Percentiles rank a stretch among this genome's conserved stretches.
Evolutionary conservation across 2,329 filamentous ascomycete genomes (phyloP).

Genomic region (Aspergillus cejpii): DNA sequence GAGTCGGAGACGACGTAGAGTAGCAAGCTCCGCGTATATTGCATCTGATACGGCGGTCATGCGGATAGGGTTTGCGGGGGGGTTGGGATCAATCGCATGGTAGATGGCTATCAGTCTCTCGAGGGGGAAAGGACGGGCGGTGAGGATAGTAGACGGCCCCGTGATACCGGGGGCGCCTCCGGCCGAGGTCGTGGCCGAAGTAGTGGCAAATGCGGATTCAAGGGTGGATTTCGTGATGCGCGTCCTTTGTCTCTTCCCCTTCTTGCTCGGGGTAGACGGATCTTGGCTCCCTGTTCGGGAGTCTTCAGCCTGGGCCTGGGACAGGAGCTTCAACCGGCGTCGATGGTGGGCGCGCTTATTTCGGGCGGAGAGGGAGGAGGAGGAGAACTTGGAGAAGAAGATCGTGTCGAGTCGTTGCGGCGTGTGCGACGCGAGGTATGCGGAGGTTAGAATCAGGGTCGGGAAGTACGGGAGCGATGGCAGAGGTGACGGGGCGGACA

Average conservation of each 20-base stretch:
- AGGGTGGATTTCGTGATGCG: conserved; percentile 39
- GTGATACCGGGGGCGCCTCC: conserved; percentile 27
- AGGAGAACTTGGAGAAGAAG: conserved; percentile 46
- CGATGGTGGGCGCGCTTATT: conserved; percentile 42
- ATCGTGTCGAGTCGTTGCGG: conserved; percentile 44
- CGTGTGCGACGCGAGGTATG: conserved; percentile 45
- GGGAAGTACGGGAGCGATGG: conserved; percentile 42
- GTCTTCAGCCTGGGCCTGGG: conserved; percentile 35
- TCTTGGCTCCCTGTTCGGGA: conserved; percentile 23
- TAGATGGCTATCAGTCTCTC: conserved; percentile 45
- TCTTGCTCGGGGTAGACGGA: conserved; percentile 28
- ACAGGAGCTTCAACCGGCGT: conserved; percentile 38
- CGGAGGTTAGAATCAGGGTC: conserved; percentile 43
- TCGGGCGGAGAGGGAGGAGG: conserved; percentile 37
- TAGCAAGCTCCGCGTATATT: conserved; percentile 43
- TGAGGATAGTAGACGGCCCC: conserved; percentile 37
- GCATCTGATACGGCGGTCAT: conserved; percentile 37
- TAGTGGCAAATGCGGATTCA: conserved; percentile 35
- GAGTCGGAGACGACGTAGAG: conserved; percentile 42
- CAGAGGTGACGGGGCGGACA: conserved; percentile 26
- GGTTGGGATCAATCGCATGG: conserved; percentile 43
- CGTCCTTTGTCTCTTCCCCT: conserved; percentile 33
- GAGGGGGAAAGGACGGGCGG: conserved; percentile 40
- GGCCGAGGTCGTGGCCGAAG: conserved; percentile 33
- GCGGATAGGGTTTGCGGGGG: conserved; percentile 36